phyloP scores from a whole-genome alignment of 169 alveolate species.

The Plasmodium falciparum region DNA sequence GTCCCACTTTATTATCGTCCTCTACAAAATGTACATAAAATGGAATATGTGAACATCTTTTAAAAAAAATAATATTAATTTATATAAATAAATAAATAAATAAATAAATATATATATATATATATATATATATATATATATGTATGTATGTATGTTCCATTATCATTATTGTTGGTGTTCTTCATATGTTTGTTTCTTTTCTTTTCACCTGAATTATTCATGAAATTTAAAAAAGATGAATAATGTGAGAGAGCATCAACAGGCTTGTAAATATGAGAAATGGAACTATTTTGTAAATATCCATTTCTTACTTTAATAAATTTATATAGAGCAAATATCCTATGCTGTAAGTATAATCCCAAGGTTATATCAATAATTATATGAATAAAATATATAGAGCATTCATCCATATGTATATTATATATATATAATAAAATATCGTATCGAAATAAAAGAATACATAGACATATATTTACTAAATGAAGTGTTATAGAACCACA shows the following conservation, averaged over 20 bases:
- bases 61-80: too few species aligned
- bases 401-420: conserved; percentile 80
- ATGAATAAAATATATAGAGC: conserved; percentile 84
- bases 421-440: conserved; percentile 10
- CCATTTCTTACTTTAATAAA: conserved; percentile 27
- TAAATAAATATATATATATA: too few species aligned
- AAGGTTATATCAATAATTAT: conserved; percentile 84
- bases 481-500: conserved; percentile 86
- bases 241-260: conserved; percentile 46
- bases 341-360: conserved; percentile 82
- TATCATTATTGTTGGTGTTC: neutral
- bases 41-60: too few species aligned
- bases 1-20: too few species aligned
- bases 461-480: conserved; percentile 79
- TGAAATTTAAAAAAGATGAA: conserved; percentile 22
- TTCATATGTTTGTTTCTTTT: neutral
- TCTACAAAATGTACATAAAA: too few species aligned
- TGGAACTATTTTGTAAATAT: conserved; percentile 22
- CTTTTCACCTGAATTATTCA: conserved; percentile 5
- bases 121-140: too few species aligned
- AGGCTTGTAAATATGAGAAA: conserved; percentile 17
- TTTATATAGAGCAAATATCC: conserved; percentile 56
- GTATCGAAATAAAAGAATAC: conserved; percentile 78
- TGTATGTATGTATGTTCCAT: neutral
- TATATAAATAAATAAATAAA: too few species aligned